These are phyloP conservation scores for Starmerella stigmatis DNA, from an alignment of 805 yeast genomes.

Conservation along the genomic window DNA sequence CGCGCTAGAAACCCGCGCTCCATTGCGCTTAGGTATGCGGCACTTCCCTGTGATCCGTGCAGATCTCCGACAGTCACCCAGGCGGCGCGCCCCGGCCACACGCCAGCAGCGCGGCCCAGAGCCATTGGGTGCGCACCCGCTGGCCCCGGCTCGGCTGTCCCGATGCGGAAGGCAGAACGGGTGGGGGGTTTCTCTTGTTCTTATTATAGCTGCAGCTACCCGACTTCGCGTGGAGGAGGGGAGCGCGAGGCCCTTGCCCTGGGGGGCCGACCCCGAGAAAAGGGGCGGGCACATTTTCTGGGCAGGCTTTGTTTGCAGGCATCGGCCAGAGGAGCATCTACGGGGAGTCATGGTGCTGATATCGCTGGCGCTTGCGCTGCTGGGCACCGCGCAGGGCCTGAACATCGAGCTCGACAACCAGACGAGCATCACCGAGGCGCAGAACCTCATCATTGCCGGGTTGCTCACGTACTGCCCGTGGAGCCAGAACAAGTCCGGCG, in stretches of 20 bases:
- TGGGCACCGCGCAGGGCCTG: conserved; percentile 7
- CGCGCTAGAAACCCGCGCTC: too few species aligned
- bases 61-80: too few species aligned
- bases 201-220: not conserved
- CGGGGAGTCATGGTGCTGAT: conserved; percentile 11
- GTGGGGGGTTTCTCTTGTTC: not conserved
- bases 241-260: not conserved
- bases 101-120: too few species aligned
- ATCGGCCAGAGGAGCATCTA: too few species aligned
- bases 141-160: not conserved
- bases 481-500: conserved; percentile 53
- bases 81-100: too few species aligned
- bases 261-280: too few species aligned
- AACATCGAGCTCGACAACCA: conserved; percentile 23
- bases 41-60: too few species aligned
- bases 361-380: conserved; percentile 4
- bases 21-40: too few species aligned
- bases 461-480: conserved; percentile 50
- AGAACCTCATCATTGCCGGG: conserved; percentile 47
- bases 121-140: too few species aligned
- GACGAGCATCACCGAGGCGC: conserved; percentile 41
- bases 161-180: too few species aligned
- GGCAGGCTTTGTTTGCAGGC: too few species aligned
- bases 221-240: conserved; percentile 1
- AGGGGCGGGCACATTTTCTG: too few species aligned